phyloP scores from a whole-genome alignment of 495 filamentous ascomycete species.

The Neurospora tetrasperma region DNA sequence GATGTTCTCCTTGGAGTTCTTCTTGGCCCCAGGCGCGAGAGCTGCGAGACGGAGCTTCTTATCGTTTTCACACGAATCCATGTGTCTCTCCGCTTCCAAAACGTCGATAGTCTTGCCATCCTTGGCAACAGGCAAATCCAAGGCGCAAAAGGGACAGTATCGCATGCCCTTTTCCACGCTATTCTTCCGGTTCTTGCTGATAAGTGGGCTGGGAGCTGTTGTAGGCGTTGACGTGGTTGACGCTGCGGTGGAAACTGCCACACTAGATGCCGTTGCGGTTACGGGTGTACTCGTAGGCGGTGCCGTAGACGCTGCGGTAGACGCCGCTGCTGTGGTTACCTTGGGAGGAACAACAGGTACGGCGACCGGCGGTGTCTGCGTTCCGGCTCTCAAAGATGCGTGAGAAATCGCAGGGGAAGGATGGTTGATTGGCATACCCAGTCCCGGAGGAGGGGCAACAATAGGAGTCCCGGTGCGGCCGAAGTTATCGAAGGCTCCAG shows the following conservation, averaged over 20 bases:
- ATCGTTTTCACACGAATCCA: neutral
- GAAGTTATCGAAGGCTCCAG: constrained; percentile 33
- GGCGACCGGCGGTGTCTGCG: constrained; percentile 15
- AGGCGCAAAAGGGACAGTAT: neutral
- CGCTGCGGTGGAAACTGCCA: neutral
- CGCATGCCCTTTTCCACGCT: neutral
- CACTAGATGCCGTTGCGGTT: neutral
- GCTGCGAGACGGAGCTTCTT: constrained; percentile 7
- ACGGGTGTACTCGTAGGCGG: neutral
- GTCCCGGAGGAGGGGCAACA: constrained; percentile 48
- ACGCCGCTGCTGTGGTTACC: constrained; percentile 1
- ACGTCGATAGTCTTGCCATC: neutral
- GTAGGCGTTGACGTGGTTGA: neutral
- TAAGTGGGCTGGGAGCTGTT: constrained; percentile 7
- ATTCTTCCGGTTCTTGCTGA: constrained; percentile 9
- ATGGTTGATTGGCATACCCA: constrained; percentile 47
- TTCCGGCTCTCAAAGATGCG: constrained; percentile 11
- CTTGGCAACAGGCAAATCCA: neutral
- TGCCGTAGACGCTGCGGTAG: neutral
- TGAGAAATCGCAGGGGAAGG: constrained; percentile 28
- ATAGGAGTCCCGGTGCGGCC: constrained; percentile 46
- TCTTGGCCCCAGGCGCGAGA: constrained; percentile 29
- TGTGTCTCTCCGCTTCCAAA: neutral
- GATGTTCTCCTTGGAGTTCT: constrained; percentile 39
- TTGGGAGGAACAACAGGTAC: constrained; percentile 16